A percentile compares a stretch with the other conserved stretches of the same genome.
Evolutionary conservation across 2,329 filamentous ascomycete genomes (phyloP).

Genomic region (Xylariaceae sp.): DNA sequence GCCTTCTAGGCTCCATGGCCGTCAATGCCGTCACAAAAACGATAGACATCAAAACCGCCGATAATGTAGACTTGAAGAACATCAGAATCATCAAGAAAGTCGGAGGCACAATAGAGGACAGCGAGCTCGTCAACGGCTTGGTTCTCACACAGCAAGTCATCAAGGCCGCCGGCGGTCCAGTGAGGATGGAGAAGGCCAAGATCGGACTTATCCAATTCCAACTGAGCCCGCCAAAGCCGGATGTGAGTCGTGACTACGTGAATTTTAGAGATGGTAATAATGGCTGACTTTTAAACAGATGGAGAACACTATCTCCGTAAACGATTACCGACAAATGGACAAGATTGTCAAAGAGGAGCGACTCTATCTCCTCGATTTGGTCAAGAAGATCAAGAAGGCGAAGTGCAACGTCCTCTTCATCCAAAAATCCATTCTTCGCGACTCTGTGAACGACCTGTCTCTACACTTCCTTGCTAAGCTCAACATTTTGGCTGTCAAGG

Average conservation of each 20-base stretch:
- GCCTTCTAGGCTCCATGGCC: constrained; percentile 92
- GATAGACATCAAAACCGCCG: constrained; percentile 90
- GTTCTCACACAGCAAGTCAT: constrained; percentile 89
- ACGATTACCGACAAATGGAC: constrained; percentile 99
- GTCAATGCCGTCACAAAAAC: constrained; percentile 95
- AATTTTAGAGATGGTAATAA: neutral
- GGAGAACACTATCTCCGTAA: constrained; percentile 99
- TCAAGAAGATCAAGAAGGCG: constrained; percentile 99
- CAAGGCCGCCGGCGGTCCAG: constrained; percentile 87
- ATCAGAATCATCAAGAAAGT: constrained; percentile 97
- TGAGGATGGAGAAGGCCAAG: constrained; percentile 92
- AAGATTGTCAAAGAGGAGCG: constrained; percentile 99
- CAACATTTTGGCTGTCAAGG: constrained; percentile 92
- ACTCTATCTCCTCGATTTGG: constrained; percentile 95
- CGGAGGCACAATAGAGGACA: constrained; percentile 96
- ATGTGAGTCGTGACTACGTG: constrained; percentile 52
- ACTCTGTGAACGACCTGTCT: constrained; percentile 95
- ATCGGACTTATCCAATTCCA: constrained; percentile 99
- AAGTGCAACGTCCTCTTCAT: constrained; percentile 99
- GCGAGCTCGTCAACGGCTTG: constrained; percentile 91
- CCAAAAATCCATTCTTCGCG: constrained; percentile 95
- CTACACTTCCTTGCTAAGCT: constrained; percentile 97
- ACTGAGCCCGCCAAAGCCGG: constrained; percentile 94
- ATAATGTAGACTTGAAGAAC: constrained; percentile 95
- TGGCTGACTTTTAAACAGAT: constrained; percentile 54